phyloP scores from a whole-genome alignment of 371 early-diverging fungal genomes.

The Mucor irregularis region DNA sequence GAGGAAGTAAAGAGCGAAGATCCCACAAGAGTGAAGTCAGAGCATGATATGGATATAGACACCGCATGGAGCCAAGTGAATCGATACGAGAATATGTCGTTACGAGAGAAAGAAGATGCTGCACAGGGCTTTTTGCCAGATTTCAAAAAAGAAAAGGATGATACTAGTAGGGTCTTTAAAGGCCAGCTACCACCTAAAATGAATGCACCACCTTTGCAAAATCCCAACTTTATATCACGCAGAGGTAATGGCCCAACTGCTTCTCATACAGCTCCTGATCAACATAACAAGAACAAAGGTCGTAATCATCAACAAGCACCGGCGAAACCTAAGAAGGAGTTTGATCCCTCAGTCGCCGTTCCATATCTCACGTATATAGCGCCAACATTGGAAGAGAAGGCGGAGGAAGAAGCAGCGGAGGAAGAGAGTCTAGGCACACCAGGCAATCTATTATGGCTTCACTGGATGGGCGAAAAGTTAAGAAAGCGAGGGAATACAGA shows the following conservation, averaged over 20 bases:
- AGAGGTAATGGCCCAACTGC: neutral
- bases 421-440: slow-evolving; percentile 18
- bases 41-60: slow-evolving; percentile 9
- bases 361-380: slow-evolving; percentile 24
- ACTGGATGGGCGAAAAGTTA: slow-evolving; percentile 28
- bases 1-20: neutral
- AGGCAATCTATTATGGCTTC: slow-evolving; percentile 23
- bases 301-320: neutral
- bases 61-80: slow-evolving; percentile 34
- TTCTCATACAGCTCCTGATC: neutral
- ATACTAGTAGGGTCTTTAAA: neutral
- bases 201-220: neutral
- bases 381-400: slow-evolving; percentile 30
- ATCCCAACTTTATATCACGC: slow-evolving; percentile 6
- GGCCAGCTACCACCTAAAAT: slow-evolving; percentile 4
- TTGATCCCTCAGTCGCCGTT: slow-evolving; percentile 18
- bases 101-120: slow-evolving; percentile 39
- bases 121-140: slow-evolving; percentile 17
- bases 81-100: slow-evolving; percentile 36
- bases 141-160: slow-evolving; percentile 5
- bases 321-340: neutral
- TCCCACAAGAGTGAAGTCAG: neutral
- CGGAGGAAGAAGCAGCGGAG: slow-evolving; percentile 21
- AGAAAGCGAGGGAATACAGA: slow-evolving; percentile 19
- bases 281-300: neutral